These are phyloP conservation scores for Xylaria sp. DNA, from an alignment of 2,329 filamentous ascomycete genomes.

Conservation along the genomic window DNA sequence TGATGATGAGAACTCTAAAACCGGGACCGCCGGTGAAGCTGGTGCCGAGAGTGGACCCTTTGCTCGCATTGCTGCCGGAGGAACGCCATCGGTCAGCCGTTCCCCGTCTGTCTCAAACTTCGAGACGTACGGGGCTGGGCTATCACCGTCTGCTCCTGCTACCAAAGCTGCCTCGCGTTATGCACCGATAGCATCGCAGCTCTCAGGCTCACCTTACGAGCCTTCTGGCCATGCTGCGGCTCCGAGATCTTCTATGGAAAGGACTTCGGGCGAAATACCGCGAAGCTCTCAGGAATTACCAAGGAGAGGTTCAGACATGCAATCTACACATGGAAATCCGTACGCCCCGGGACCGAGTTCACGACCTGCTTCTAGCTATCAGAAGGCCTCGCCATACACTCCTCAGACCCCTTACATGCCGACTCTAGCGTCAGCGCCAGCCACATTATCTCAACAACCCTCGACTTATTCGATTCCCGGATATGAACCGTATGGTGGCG, in stretches of 20 bases:
- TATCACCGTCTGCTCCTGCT: constrained; percentile 40
- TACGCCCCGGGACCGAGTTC: constrained; percentile 40
- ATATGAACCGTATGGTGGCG: constrained; percentile 32
- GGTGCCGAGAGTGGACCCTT: constrained; percentile 75
- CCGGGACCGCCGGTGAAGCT: constrained; percentile 57
- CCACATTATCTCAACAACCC: constrained; percentile 18
- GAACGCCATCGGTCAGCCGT: constrained; percentile 74
- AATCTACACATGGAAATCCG: constrained; percentile 35
- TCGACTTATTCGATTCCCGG: constrained; percentile 31
- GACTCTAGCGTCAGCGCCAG: constrained; percentile 23
- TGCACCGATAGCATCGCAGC: constrained; percentile 43
- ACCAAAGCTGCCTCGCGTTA: constrained; percentile 56
- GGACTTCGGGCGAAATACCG: constrained; percentile 47
- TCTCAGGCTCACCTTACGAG: constrained; percentile 42
- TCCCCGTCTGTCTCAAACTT: constrained; percentile 71
- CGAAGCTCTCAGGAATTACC: constrained; percentile 47
- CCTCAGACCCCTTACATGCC: constrained; percentile 29
- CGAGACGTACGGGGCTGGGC: constrained; percentile 68
- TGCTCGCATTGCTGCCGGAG: constrained; percentile 74
- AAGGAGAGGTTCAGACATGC: constrained; percentile 45
- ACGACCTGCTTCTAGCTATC: constrained; percentile 38
- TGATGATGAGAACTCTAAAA: constrained; percentile 69
- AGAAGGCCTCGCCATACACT: constrained; percentile 24
- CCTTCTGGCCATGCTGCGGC: constrained; percentile 37
- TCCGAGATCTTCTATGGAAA: constrained; percentile 48